Base-by-base conservation (phyloP, 192 early-diverging fungal species). In the Backusella tuberculispora region DNA sequence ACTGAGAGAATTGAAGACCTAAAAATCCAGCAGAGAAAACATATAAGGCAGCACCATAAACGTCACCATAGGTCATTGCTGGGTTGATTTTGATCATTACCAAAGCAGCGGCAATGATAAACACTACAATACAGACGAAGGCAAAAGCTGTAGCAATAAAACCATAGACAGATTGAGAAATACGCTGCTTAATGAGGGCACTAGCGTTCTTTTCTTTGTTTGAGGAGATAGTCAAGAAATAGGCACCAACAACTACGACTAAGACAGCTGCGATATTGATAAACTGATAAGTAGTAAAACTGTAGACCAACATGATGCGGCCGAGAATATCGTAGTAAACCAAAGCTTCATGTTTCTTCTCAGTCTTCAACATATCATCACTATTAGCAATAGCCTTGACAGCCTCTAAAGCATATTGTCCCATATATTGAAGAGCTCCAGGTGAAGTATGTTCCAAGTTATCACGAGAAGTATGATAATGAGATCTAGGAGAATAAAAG, bases 381-480 rank as follows among this genome's bases (percentile, higher is more conserved):
- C 26, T 34, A 41, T 83, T 69, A 26, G 88, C 86, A 73, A 90
- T 86, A 34, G 71, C 78, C 2, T 86, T 87, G 1, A 82, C 76
- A 5, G 85, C 79, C n/a, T 67, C 53, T 12, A 92, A 74, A 21
- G 84, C 81, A n/a, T 85, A 83, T 17, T 72, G 68, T 13, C 91
- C 91, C 91, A 92, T 91, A 76, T 89, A 87, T 40, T 89, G 87
- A 13, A 92, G 78, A 8, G 88, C 85, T 6, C 75, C 81, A 0
- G 82, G 71, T 9, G 87, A 86, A 6, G 82, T 88, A 29, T 88
- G 78, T 40, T 78, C 82, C 24, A 83, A 34, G 50, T 80, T 85
- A 74, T 92, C 91, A 65, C 82, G 82, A 40, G 79, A 72, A 8
- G 91, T 87, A 74, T 92, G 91, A 64, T 92, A 92, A 21, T 90